Evolutionary conservation across 2,329 filamentous ascomycete species (phyloP), one percentile per base, ranked within the genome.

Genomic region (Beauveria sp.): DNA sequence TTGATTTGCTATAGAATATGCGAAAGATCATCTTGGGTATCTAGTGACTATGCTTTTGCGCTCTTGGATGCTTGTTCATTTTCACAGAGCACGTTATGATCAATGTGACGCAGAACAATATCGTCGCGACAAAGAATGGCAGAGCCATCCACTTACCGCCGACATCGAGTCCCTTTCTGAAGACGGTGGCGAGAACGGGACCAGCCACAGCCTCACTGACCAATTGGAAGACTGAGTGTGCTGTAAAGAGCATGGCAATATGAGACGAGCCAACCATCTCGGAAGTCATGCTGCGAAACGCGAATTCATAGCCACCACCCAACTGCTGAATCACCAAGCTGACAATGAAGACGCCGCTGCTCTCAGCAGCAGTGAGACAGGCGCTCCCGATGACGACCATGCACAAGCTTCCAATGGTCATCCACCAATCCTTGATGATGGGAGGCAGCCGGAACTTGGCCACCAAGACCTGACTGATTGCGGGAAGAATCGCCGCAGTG

Each of bases 351-450:
- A 56, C 12, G 34, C n/a, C 10, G n/a, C 50, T 30, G n/a, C 38
- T 61, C 3, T 43, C 42, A 12, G 58, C 50, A 5, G 34, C 42
- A n/a, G 50, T 30, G 14, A 61, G 50, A 45, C 42, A 49, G 12
- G 46, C 43, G 28, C 42, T 47, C 10, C 58, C 58, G 5, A 50
- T 4, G 30, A 50, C 28, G 8, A 30, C 18, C 6, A 54, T 12
- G 28, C 42, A 53, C 26, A 54, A n/a, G 50, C 50, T 55, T 7
- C 58, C 58, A 16, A 61, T 40, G 22, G 45, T 28, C 20, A 49
- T 26, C 34, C 43, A 61, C 58, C 52, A 61, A 18, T 61, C 58
- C n/a, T 61, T 61, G 26, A 40, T 20, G 22, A 61, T 30, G 22
- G 58, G 51, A 3, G 20, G 20, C 22, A 61, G 43, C 40, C 24